phyloP scores from a whole-genome alignment of 2,329 filamentous ascomycete species.

The Rugonectria rugulosa region DNA sequence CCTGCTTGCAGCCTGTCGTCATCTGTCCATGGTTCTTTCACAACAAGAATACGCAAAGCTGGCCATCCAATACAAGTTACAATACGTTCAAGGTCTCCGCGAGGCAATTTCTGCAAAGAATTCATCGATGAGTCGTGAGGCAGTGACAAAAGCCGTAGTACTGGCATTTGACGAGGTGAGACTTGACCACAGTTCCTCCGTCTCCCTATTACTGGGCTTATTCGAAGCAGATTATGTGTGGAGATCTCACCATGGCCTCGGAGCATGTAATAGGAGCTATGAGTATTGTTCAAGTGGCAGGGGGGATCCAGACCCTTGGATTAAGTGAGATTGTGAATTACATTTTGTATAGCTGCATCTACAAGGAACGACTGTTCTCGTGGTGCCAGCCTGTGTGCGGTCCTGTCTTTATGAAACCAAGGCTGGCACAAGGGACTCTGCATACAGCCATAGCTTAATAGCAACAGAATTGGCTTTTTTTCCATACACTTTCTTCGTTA shows the following conservation, averaged over 20 bases:
- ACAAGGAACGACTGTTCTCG: conserved; percentile 10
- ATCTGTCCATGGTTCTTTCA: conserved; percentile 4
- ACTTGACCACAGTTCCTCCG: too few species aligned
- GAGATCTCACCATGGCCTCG: conserved; percentile 16
- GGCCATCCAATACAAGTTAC: conserved; percentile 23
- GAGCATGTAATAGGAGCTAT: conserved; percentile 16
- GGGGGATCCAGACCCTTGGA: conserved; percentile 7
- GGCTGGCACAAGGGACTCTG: too few species aligned
- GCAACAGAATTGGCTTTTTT: too few species aligned
- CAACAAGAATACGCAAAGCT: conserved; percentile 6
- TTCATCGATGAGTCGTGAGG: not conserved
- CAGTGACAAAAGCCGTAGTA: conserved; percentile 19
- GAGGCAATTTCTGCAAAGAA: not conserved
- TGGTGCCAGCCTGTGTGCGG: not conserved
- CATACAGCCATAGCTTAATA: too few species aligned
- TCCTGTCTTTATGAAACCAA: conserved; percentile 1
- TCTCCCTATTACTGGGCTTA: not conserved
- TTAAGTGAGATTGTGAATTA: conserved; percentile 15
- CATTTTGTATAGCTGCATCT: conserved; percentile 13
- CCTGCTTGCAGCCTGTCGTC: conserved; percentile 20
- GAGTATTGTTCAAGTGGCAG: conserved; percentile 10
- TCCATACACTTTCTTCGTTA: too few species aligned
- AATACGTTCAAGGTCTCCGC: conserved; percentile 11
- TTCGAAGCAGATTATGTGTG: conserved; percentile 11
- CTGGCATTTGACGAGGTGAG: conserved; percentile 24